Percentiles rank a stretch among this genome's conserved stretches.
phyloP scores from a whole-genome alignment of 2,329 filamentous ascomycete species.

The Juglanconis juglandina region DNA sequence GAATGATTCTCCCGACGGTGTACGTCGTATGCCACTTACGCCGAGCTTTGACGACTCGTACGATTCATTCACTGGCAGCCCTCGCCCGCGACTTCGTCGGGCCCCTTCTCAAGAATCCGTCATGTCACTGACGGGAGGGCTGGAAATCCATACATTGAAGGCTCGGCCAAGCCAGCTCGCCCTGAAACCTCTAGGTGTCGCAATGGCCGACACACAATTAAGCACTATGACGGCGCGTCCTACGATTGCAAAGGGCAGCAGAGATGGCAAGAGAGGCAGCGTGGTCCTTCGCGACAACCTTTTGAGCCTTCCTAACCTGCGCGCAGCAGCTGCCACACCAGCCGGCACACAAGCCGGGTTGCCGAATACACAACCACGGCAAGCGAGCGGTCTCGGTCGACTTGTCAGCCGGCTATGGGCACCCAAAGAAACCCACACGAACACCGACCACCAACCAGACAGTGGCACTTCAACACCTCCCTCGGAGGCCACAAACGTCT shows the following conservation, averaged over 20 bases:
- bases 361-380: slow-evolving; percentile 13
- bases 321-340: slow-evolving; percentile 19
- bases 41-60: slow-evolving; percentile 25
- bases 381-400: slow-evolving; percentile 34
- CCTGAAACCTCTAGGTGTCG: slow-evolving; percentile 49
- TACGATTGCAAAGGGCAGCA: slow-evolving; percentile 44
- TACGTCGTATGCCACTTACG: slow-evolving; percentile 2
- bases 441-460: background rate
- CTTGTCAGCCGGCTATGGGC: slow-evolving; percentile 47
- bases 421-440: slow-evolving; percentile 13
- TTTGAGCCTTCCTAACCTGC: slow-evolving; percentile 33
- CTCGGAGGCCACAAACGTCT: slow-evolving; percentile 6
- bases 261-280: slow-evolving; percentile 46
- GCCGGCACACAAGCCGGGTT: background rate
- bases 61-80: slow-evolving; percentile 17
- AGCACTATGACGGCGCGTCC: slow-evolving; percentile 59
- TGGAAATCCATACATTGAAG: slow-evolving; percentile 84
- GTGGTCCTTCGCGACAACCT: slow-evolving; percentile 57
- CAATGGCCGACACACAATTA: slow-evolving; percentile 53
- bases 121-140: slow-evolving; percentile 78
- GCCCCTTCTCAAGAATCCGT: slow-evolving; percentile 82
- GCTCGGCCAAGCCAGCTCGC: slow-evolving; percentile 73
- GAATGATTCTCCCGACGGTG: slow-evolving; percentile 26
- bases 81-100: slow-evolving; percentile 42
- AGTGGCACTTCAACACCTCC: slow-evolving; percentile 2